Evolutionary conservation across 208 protist species (phyloP).

Genomic region (Polymyxa betae): DNA sequence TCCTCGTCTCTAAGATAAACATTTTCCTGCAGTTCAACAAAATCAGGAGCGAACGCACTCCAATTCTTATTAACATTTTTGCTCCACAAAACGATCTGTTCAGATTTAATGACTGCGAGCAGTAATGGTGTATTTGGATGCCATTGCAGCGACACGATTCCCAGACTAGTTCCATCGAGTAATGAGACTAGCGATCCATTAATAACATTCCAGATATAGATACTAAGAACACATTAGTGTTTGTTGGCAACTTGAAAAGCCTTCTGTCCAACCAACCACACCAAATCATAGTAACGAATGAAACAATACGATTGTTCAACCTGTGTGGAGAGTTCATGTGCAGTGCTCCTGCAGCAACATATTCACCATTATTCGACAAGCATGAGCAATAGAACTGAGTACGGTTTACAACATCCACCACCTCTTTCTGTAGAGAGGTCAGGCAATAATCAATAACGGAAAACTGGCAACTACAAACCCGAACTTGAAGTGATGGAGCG

Average conservation of each 20-base stretch:
- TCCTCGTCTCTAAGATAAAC: neutral
- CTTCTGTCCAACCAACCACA: neutral
- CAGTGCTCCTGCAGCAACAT: constrained; percentile 6
- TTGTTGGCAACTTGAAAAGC: no score
- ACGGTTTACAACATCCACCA: constrained; percentile 32
- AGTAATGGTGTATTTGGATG: neutral
- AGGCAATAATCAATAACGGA: no score
- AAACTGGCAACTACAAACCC: no score
- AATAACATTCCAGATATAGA: constrained; percentile 27
- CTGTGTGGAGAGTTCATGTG: constrained; percentile 3
- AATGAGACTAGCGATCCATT: constrained; percentile 13
- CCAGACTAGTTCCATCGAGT: neutral
- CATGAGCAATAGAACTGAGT: neutral
- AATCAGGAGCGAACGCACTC: constrained; percentile 34
- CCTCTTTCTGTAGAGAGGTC: no score
- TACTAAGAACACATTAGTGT: no score
- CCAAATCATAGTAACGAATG: neutral
- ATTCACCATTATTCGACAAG: constrained; percentile 27
- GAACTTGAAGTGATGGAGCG: no score
- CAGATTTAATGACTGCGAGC: neutral
- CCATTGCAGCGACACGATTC: constrained; percentile 30
- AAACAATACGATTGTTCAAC: neutral
- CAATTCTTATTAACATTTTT: constrained; percentile 47
- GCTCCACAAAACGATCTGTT: neutral
- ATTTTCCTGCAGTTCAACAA: constrained; percentile 39